A percentile compares a stretch with the other conserved stretches of the same genome.
phyloP scores from a whole-genome alignment of 768 basidiomycete species.

The Tephrocybe sp. region DNA sequence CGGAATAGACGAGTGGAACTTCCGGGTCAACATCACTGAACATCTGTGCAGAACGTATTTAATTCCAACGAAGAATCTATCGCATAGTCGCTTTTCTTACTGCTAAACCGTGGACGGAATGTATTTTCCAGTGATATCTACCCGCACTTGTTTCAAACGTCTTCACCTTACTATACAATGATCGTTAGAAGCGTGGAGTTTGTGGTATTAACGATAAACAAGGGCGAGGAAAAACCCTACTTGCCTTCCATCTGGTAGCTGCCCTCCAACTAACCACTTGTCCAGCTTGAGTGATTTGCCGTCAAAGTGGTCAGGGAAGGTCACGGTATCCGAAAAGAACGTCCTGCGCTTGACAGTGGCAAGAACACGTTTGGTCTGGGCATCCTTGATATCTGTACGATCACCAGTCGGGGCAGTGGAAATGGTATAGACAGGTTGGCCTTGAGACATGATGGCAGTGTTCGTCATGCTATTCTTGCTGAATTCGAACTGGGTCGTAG shows the following conservation, averaged over 20 bases:
- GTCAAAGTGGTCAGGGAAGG: conserved; percentile 15
- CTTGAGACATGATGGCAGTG: conserved; percentile 16
- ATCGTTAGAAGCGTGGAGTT: too few relatives aligned
- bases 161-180: not conserved
- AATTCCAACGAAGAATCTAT: too few relatives aligned
- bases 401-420: conserved; percentile 17
- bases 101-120: conserved; percentile 4
- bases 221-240: too few relatives aligned
- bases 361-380: conserved; percentile 15
- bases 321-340: conserved; percentile 22
- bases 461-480: conserved; percentile 20
- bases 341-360: conserved; percentile 17
- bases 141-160: not conserved
- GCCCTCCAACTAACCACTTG: conserved; percentile 19
- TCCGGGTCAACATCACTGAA: not conserved
- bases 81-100: too few relatives aligned
- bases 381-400: conserved; percentile 21
- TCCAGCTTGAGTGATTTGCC: conserved; percentile 20
- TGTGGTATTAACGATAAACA: too few relatives aligned
- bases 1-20: not conserved
- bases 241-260: conserved; percentile 15
- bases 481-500: conserved; percentile 17
- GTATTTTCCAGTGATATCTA: conserved; percentile 2
- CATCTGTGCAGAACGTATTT: too few relatives aligned
- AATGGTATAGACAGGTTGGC: conserved; percentile 17